Percentiles rank a stretch among this genome's conserved stretches.
These are phyloP conservation scores for Fraxinus latifolia DNA, from an alignment of 305 asterid genomes.

Conservation along the genomic window DNA sequence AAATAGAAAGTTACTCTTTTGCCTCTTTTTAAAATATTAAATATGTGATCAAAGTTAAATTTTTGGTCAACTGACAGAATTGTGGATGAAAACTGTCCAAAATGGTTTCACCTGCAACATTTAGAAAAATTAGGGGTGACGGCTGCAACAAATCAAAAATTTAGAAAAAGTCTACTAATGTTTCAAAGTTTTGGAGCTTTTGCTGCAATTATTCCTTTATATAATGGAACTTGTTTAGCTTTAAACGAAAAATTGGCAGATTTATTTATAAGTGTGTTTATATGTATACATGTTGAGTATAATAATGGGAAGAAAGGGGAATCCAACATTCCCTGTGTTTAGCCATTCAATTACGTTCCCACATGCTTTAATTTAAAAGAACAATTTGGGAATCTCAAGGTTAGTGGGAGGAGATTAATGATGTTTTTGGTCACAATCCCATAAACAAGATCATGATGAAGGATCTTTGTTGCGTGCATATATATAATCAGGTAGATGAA, in stretches of 20 bases:
- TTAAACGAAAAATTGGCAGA: neutral
- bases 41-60: too few species aligned
- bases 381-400: slow-evolving; percentile 73
- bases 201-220: neutral
- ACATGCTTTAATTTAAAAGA: slow-evolving; percentile 27
- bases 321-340: slow-evolving; percentile 91
- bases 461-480: neutral
- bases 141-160: too few species aligned
- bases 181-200: too few species aligned
- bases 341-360: slow-evolving; percentile 75
- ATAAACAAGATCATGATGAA: slow-evolving; percentile 10
- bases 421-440: slow-evolving; percentile 47
- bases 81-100: too few species aligned
- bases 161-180: too few species aligned
- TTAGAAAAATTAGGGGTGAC: too few species aligned
- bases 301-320: slow-evolving; percentile 48
- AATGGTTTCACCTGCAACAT: too few species aligned
- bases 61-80: too few species aligned
- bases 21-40: too few species aligned
- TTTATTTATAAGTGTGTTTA: neutral
- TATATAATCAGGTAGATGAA: neutral
- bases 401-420: slow-evolving; percentile 46
- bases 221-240: slow-evolving; percentile 23
- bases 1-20: too few species aligned
- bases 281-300: neutral